Base-by-base conservation (phyloP, 257 asterid species). In the Pogostemon cablin region DNA sequence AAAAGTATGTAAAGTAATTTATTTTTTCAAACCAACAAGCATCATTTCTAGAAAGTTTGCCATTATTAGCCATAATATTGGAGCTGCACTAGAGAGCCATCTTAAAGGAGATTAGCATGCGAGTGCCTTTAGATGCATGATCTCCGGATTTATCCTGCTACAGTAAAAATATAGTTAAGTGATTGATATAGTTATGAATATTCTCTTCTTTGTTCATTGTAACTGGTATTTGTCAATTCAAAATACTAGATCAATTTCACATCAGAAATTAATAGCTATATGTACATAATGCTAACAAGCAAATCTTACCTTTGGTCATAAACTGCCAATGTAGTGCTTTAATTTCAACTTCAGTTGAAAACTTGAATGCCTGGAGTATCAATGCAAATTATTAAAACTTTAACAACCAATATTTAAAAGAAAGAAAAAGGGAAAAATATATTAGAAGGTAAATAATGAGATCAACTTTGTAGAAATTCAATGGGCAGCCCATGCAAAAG, bases 321-420 rank as follows among this genome's bases (percentile, higher is more conserved):
- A 44, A 3, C 60, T 43, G 56, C 66, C 56, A 47, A 64, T 58
- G 54, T 4, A 57, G 65, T 48, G 38, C 41, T 65, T 44, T 47
- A 53, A 65, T 79, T 65, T 61, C 63, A 53, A 48, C 63, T 67
- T 68, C 75, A 67, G 48, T 64, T 67, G 20, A 43, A 68, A 42
- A 34, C 68, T 52, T 49, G 37, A 52, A 32, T 38, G 3, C 57
- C 71, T 74, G 52, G 56, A 32, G 63, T 2, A 9, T 61, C 11
- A 41, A 74, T 59, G 69, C 12, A 25, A 69, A 20, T 42, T 15
- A 63, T 50, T 34, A 55, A 61, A 32, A 10, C 54, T n/a, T 5
- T 9, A 3, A 57, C 59, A 62, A 67, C 43, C 60, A 20, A 49
- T 6, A 17, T 34, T 0, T 42, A 41, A 20, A 15, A 65, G 41